Evolutionary conservation across 2,329 filamentous ascomycete species (phyloP).

Genomic region (Microcyclospora tardicrescens): DNA sequence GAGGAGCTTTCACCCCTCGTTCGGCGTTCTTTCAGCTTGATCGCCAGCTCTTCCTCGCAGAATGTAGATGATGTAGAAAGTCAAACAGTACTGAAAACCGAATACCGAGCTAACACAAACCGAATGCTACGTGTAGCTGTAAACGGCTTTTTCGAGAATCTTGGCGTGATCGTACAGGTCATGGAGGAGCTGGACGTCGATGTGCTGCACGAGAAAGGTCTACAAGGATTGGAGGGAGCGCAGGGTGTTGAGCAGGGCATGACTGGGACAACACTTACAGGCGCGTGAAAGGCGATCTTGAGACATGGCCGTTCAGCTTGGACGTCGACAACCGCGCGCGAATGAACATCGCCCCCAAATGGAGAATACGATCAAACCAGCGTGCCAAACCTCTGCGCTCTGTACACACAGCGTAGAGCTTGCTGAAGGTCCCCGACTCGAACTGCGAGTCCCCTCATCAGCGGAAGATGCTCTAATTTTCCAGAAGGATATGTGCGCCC

Average conservation of each 20-base stretch:
- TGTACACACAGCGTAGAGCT: too few relatives aligned
- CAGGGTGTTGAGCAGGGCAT: conserved; percentile 27
- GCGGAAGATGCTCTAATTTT: too few relatives aligned
- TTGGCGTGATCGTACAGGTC: conserved; percentile 71
- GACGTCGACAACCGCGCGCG: too few relatives aligned
- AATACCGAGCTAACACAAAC: conserved; percentile 82
- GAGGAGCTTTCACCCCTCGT: conserved; percentile 80
- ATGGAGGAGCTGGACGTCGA: conserved; percentile 87
- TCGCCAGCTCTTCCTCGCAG: conserved; percentile 4
- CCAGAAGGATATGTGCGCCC: too few relatives aligned
- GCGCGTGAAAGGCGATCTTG: conserved; percentile 1
- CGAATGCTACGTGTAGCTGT: conserved; percentile 93
- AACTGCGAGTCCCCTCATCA: too few relatives aligned
- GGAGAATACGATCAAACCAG: too few relatives aligned
- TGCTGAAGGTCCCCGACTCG: too few relatives aligned
- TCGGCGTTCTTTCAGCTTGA: conserved; percentile 53
- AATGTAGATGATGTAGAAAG: conserved; percentile 17
- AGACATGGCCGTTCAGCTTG: too few relatives aligned
- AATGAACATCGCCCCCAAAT: too few relatives aligned
- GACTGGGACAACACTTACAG: conserved; percentile 15
- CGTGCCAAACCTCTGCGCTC: too few relatives aligned
- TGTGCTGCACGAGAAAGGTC: conserved; percentile 44
- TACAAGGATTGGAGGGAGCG: conserved; percentile 28
- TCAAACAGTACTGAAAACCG: conserved; percentile 51
- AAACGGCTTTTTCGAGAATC: conserved; percentile 88